These are phyloP conservation scores for Keithomyces neogunnii DNA, from an alignment of 2,329 filamentous ascomycete species.

Conservation along the genomic window DNA sequence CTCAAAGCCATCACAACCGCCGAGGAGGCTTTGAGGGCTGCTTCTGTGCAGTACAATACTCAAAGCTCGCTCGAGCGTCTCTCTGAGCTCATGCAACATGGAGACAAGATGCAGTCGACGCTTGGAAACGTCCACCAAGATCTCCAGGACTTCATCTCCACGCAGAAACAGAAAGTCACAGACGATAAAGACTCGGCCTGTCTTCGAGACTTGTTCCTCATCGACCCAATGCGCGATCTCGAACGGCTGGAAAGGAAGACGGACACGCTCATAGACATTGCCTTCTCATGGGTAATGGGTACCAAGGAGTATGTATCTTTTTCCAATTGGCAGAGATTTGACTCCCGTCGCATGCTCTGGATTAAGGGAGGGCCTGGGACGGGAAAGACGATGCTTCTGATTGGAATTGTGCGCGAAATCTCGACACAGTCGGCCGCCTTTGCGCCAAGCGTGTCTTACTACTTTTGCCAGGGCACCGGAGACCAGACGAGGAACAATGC, in stretches of 20 bases:
- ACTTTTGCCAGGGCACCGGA: conserved; percentile 32
- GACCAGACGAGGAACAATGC: conserved; percentile 22
- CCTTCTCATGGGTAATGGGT: conserved; percentile 9
- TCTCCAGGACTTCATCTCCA: conserved; percentile 9
- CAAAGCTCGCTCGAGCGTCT: conserved; percentile 7
- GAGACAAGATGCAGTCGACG: conserved; percentile 8
- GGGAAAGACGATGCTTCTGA: conserved; percentile 29
- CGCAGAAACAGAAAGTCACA: conserved; percentile 7
- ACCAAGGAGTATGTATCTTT: conserved; percentile 14
- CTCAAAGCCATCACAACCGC: conserved; percentile 6
- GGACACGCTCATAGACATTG: conserved; percentile 7
- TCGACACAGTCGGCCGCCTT: conserved; percentile 4
- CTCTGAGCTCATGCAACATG: conserved; percentile 7
- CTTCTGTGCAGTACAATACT: conserved; percentile 9
- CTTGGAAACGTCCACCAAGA: conserved; percentile 10
- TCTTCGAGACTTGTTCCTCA: conserved; percentile 8
- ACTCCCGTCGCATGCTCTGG: conserved; percentile 20
- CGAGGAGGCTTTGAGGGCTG: conserved; percentile 7
- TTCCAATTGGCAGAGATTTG: conserved; percentile 16
- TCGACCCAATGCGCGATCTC: conserved; percentile 10
- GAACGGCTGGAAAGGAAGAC: conserved; percentile 10
- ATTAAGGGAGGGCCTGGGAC: conserved; percentile 27
- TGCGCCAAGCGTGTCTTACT: conserved; percentile 16
- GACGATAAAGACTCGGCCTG: conserved; percentile 10
- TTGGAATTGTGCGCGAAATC: conserved; percentile 19